Conservation (phyloP, 2,329 filamentous ascomycete species). For the Aspergillus fumigatus region DNA sequence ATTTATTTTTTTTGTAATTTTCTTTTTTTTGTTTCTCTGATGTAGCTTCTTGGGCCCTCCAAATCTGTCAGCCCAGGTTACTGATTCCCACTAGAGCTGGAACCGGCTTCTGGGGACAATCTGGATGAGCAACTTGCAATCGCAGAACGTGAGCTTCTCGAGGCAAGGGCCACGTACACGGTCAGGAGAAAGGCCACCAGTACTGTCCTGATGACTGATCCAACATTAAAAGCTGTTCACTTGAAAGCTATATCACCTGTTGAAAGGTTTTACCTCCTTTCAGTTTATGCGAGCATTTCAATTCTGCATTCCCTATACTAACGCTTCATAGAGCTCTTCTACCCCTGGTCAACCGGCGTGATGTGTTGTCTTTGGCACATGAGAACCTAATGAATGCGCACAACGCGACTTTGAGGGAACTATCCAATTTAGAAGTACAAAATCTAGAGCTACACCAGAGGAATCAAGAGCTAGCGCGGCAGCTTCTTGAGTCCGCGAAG, state of each 20-base stretch:
- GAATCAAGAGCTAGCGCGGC: conserved; percentile 60
- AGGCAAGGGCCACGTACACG: conserved; percentile 65
- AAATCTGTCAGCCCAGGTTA: background rate
- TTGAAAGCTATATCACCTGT: conserved; percentile 59
- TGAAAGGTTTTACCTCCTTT: conserved; percentile 55
- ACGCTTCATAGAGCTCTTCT: conserved; percentile 56
- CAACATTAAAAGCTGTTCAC: conserved; percentile 74
- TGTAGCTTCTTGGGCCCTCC: background rate
- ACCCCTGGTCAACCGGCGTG: conserved; percentile 62
- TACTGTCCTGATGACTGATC: conserved; percentile 66
- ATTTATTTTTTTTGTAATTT: no score
- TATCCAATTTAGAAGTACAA: conserved; percentile 56
- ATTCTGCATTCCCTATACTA: conserved; percentile 9
- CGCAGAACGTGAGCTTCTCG: conserved; percentile 63
- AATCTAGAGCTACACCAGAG: conserved; percentile 52
- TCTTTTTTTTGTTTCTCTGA: background rate
- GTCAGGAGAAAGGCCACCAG: conserved; percentile 66
- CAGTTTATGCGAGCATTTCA: conserved; percentile 1
- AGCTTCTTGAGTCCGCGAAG: conserved; percentile 60
- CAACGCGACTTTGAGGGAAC: conserved; percentile 47
- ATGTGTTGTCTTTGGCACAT: conserved; percentile 60
- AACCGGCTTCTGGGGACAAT: conserved; percentile 45
- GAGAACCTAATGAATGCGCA: conserved; percentile 56
- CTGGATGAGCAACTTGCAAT: conserved; percentile 47
- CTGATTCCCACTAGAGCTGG: conserved; percentile 21